A percentile compares a stretch with the other conserved stretches of the same genome.
These are phyloP conservation scores for Teunomyces gatunensis DNA, from an alignment of 805 yeast genomes.

Conservation along the genomic window DNA sequence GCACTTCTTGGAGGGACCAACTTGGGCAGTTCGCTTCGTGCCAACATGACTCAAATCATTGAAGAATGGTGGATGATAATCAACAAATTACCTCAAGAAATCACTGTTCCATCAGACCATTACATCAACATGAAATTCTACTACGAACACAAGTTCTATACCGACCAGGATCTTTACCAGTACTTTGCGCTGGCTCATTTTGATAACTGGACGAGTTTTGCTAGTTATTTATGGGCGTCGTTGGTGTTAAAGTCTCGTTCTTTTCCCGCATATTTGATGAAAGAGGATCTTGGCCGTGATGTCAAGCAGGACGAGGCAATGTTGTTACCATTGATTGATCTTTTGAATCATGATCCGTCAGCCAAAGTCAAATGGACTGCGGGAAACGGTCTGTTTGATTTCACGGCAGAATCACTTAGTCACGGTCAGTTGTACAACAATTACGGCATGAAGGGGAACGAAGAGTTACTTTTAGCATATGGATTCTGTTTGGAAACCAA, in stretches of 20 bases:
- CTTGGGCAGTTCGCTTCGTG: constrained; percentile 52
- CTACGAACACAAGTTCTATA: constrained; percentile 40
- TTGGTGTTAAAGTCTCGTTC: constrained; percentile 73
- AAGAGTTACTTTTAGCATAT: constrained; percentile 75
- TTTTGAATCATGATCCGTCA: constrained; percentile 67
- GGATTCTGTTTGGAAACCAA: constrained; percentile 70
- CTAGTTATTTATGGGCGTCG: constrained; percentile 73
- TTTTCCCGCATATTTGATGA: constrained; percentile 69
- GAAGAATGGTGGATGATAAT: constrained; percentile 60
- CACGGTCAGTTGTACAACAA: constrained; percentile 63
- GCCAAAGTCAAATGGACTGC: constrained; percentile 64
- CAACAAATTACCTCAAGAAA: constrained; percentile 27
- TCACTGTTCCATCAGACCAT: constrained; percentile 32
- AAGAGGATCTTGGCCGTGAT: constrained; percentile 15
- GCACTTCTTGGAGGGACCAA: constrained; percentile 64
- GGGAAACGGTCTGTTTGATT: constrained; percentile 30
- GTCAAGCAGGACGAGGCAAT: constrained; percentile 52
- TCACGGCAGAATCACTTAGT: constrained; percentile 32
- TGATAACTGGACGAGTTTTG: constrained; percentile 60
- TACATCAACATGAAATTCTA: constrained; percentile 42
- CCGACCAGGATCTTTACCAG: constrained; percentile 33
- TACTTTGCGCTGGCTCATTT: constrained; percentile 20
- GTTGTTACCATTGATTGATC: constrained; percentile 74
- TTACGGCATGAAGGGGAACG: constrained; percentile 87
- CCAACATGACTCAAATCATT: constrained; percentile 43